phyloP scores from a whole-genome alignment of 345 rosid genomes.

The Citrus maxima region DNA sequence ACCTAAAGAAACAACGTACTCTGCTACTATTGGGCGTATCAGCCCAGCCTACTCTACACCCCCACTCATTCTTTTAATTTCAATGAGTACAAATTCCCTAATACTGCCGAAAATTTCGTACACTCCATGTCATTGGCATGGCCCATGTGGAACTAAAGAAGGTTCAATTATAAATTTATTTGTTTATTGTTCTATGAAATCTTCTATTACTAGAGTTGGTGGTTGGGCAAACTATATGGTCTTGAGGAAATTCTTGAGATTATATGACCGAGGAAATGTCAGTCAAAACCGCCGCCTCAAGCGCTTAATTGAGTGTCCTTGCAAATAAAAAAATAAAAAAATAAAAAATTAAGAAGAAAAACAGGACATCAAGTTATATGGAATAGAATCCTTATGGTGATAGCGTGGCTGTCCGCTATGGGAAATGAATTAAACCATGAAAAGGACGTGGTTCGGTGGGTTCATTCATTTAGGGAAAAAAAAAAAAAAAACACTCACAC shows the following conservation, averaged over 20 bases:
- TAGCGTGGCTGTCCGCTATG: neutral
- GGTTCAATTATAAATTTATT: too few relatives aligned
- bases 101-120: too few relatives aligned
- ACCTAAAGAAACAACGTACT: too few relatives aligned
- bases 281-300: constrained; percentile 43
- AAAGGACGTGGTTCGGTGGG: constrained; percentile 19
- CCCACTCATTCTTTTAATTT: too few relatives aligned
- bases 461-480: neutral
- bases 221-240: neutral
- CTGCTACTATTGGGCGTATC: too few relatives aligned
- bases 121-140: too few relatives aligned
- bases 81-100: too few relatives aligned
- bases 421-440: neutral
- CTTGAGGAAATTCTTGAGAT: neutral
- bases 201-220: neutral
- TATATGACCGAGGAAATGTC: neutral
- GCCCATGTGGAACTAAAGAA: too few relatives aligned
- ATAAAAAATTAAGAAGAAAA: neutral
- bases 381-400: neutral
- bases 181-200: too few relatives aligned
- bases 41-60: too few relatives aligned
- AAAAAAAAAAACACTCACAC: too few relatives aligned
- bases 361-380: too few relatives aligned
- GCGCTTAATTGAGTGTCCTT: neutral
- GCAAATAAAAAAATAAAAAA: neutral